Conservation (phyloP, 208 protist species). For the Wallacemonas sp. region DNA sequence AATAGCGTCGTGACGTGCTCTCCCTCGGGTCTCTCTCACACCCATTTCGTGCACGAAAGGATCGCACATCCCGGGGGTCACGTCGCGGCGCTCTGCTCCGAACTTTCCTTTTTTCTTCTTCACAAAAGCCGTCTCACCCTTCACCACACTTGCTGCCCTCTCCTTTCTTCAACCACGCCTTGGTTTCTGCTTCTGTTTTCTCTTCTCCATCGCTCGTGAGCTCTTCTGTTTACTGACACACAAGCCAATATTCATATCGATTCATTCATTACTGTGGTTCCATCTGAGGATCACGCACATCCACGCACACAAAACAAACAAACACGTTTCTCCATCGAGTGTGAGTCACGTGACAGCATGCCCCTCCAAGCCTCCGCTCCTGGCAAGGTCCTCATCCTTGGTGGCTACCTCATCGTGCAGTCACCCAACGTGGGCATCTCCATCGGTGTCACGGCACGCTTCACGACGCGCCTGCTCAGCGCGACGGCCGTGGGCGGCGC, state of each 20-base stretch:
- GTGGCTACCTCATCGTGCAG: constrained; percentile 95
- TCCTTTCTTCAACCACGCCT: no score
- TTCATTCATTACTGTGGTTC: neutral
- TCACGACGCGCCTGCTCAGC: constrained; percentile 63
- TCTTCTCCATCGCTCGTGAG: neutral
- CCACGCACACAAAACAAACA: constrained; percentile 14
- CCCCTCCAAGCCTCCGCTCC: constrained; percentile 75
- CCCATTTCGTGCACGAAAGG: no score
- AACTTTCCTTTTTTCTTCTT: neutral
- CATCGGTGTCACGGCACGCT: constrained; percentile 91
- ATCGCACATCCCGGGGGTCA: neutral
- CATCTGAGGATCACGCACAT: neutral
- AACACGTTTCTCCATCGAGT: neutral
- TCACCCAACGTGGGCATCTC: constrained; percentile 91
- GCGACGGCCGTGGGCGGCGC: neutral
- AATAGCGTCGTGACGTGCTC: no score
- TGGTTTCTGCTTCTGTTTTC: neutral
- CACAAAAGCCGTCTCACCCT: no score
- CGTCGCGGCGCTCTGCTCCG: neutral
- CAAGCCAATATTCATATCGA: neutral
- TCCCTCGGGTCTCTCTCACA: no score
- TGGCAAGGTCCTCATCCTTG: constrained; percentile 96
- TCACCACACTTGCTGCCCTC: neutral
- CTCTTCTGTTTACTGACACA: neutral
- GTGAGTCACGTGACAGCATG: no score